phyloP scores from a whole-genome alignment of 257 asterid species.

The Rehmannia glutinosa region DNA sequence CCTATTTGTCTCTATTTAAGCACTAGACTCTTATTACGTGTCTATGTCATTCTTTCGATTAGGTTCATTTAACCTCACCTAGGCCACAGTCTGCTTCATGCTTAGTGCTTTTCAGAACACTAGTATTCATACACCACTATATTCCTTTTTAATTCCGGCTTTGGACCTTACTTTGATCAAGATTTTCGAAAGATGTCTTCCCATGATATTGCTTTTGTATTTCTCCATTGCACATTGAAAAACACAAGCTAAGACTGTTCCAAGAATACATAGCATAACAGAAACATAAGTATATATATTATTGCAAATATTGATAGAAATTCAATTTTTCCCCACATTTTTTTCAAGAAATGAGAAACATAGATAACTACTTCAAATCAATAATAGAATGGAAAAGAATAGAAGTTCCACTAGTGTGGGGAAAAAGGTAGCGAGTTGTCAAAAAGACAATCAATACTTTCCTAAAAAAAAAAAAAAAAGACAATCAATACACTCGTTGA shows the following conservation, averaged over 20 bases:
- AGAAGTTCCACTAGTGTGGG: neutral
- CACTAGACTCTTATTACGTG: no score
- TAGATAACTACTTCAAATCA: neutral
- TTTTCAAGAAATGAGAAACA: neutral
- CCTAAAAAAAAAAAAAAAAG: no score
- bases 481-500: neutral
- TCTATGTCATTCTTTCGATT: no score
- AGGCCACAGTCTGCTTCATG: no score
- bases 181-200: conserved; percentile 51
- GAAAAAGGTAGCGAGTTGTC: conserved; percentile 10
- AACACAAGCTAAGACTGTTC: neutral
- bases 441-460: conserved; percentile 5
- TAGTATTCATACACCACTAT: no score
- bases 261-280: neutral
- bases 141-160: neutral
- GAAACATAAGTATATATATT: no score
- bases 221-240: neutral
- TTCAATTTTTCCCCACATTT: neutral
- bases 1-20: no score
- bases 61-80: no score
- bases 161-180: conserved; percentile 26
- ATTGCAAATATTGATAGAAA: neutral
- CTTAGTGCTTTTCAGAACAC: no score
- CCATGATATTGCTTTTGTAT: conserved; percentile 18
- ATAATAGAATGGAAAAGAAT: neutral